Percentiles rank a stretch among this genome's conserved stretches.
phyloP scores from a whole-genome alignment of 495 filamentous ascomycete species.

The Lineolata rhizophorae region DNA sequence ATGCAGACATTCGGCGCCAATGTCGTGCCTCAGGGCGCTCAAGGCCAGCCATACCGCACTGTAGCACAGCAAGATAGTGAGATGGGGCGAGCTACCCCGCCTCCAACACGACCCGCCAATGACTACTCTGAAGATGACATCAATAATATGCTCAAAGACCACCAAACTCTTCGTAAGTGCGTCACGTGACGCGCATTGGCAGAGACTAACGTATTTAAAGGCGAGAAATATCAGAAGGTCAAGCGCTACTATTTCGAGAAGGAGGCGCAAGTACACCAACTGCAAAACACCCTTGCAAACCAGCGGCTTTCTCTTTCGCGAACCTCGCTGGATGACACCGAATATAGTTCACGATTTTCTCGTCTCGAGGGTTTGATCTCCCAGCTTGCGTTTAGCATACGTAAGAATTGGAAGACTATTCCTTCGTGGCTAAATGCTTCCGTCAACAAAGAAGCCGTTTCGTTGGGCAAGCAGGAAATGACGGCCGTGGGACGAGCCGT shows the following conservation, averaged over 20 bases:
- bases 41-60: conserved; percentile 13
- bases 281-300: conserved; percentile 90
- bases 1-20: conserved; percentile 16
- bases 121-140: conserved; percentile 19
- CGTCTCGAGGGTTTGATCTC: conserved; percentile 88
- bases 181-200: neutral
- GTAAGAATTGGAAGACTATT: conserved; percentile 71
- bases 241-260: conserved; percentile 95
- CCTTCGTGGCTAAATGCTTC: conserved; percentile 56
- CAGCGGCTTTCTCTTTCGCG: conserved; percentile 87
- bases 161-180: conserved; percentile 19
- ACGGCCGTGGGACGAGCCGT: conserved; percentile 80
- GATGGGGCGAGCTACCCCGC: conserved; percentile 15
- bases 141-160: conserved; percentile 17
- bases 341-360: conserved; percentile 77
- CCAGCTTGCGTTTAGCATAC: conserved; percentile 82
- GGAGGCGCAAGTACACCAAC: conserved; percentile 75
- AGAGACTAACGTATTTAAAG: conserved; percentile 22
- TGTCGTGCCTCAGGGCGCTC: conserved; percentile 15
- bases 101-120: conserved; percentile 11
- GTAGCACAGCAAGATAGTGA: conserved; percentile 8
- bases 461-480: conserved; percentile 84
- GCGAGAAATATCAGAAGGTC: conserved; percentile 90
- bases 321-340: conserved; percentile 87
- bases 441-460: conserved; percentile 65